These are phyloP conservation scores for Pleurotus tuber-regium DNA, from an alignment of 768 basidiomycete genomes.

Conservation along the genomic window DNA sequence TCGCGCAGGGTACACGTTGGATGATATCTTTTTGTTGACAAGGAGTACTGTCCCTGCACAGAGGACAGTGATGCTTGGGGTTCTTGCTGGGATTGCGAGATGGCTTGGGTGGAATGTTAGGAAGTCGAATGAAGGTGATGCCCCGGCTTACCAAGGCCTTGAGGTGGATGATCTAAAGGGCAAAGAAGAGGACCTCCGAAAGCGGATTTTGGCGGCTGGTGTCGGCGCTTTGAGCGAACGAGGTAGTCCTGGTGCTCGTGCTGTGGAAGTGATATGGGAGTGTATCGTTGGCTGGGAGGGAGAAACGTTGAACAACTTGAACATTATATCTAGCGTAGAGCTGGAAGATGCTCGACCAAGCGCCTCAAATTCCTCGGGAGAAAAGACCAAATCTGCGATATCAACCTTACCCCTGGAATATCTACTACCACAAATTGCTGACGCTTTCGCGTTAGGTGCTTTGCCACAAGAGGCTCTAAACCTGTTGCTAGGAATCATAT, in stretches of 20 bases:
- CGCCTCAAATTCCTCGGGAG: constrained; percentile 24
- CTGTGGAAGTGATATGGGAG: constrained; percentile 73
- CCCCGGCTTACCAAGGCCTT: constrained; percentile 19
- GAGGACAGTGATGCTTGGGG: constrained; percentile 74
- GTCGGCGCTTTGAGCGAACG: constrained; percentile 63
- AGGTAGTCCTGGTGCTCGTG: constrained; percentile 64
- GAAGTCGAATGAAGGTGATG: constrained; percentile 28
- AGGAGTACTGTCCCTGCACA: constrained; percentile 84
- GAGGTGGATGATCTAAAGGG: constrained; percentile 33
- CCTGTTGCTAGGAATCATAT: constrained; percentile 58
- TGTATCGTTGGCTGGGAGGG: constrained; percentile 66
- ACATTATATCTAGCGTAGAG: constrained; percentile 46
- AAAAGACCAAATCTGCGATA: constrained; percentile 20
- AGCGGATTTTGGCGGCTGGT: constrained; percentile 63
- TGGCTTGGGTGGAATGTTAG: constrained; percentile 14
- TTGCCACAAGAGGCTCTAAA: constrained; percentile 46
- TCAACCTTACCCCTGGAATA: constrained; percentile 37
- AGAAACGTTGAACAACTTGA: constrained; percentile 20
- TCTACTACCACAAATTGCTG: constrained; percentile 49
- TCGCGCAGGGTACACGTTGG: constrained; percentile 85
- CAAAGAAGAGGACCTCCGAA: constrained; percentile 48
- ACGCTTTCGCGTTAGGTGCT: constrained; percentile 36
- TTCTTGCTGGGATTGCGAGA: constrained; percentile 57
- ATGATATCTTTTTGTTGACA: constrained; percentile 78
- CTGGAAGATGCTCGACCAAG: constrained; percentile 22